Conservation (phyloP, 78 protist species). For the Cavenderia fasciculata region DNA sequence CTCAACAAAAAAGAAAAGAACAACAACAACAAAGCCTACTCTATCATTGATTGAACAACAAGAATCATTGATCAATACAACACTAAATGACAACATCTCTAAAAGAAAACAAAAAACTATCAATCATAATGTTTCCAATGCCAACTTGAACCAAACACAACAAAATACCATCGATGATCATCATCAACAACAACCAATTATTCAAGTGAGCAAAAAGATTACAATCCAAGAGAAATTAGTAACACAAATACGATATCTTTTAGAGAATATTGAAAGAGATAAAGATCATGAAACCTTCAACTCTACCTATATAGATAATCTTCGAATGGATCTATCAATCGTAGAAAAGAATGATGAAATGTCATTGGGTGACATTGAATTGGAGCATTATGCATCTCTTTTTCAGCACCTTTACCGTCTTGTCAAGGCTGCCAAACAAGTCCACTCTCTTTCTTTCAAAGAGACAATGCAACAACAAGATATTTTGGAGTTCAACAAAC, state of each 20-base stretch:
- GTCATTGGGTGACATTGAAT: slow-evolving; percentile 4
- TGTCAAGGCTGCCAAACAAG: neutral
- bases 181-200: neutral
- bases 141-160: neutral
- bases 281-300: neutral
- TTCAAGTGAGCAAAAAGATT: too few species aligned
- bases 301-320: neutral
- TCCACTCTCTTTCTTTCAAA: slow-evolving; percentile 23
- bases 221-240: slow-evolving; percentile 15
- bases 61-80: too few species aligned
- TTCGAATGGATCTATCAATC: slow-evolving; percentile 11
- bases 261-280: slow-evolving; percentile 6
- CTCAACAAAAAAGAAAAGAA: neutral
- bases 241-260: neutral
- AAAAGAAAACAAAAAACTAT: neutral
- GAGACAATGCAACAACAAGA: neutral
- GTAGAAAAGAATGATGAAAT: neutral
- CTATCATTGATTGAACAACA: too few species aligned
- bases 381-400: slow-evolving; percentile 37
- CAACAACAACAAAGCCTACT: neutral
- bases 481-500: neutral
- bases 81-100: neutral
- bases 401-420: neutral
- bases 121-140: neutral
- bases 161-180: neutral